A percentile compares a stretch with the other conserved stretches of the same genome.
phyloP scores from a whole-genome alignment of 176 grass and related monocot species.

The Musa troglodytarum region DNA sequence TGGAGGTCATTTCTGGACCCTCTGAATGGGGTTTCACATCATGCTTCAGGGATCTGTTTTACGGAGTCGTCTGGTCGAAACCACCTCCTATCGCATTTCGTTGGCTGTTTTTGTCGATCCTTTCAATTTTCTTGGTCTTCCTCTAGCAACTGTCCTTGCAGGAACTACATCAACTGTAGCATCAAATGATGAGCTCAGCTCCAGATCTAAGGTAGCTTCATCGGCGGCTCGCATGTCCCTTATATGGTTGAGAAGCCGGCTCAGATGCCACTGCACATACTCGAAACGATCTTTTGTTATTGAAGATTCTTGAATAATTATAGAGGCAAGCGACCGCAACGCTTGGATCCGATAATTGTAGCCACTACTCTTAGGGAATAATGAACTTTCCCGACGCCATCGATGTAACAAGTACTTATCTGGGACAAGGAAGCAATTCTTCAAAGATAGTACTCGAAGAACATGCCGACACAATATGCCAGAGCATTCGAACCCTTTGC shows the following conservation, averaged over 20 bases:
- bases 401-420: conserved; percentile 36
- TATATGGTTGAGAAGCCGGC: conserved; percentile 34
- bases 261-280: conserved; percentile 37
- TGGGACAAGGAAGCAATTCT: conserved; percentile 42
- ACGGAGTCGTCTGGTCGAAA: background rate
- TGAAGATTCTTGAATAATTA: conserved; percentile 48
- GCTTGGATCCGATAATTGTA: conserved; percentile 37
- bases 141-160: conserved; percentile 22
- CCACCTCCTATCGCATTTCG: background rate
- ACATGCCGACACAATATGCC: conserved; percentile 41
- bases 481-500: conserved; percentile 41
- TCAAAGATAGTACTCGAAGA: conserved; percentile 36
- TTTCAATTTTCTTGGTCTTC: conserved; percentile 35
- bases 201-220: conserved; percentile 29
- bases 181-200: conserved; percentile 20
- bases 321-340: conserved; percentile 40
- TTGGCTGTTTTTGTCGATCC: conserved; percentile 1
- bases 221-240: conserved; percentile 33
- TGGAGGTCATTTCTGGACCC: no score
- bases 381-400: conserved; percentile 36
- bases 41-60: background rate
- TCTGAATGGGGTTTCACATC: no score
- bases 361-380: conserved; percentile 40
- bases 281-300: conserved; percentile 42
- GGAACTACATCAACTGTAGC: conserved; percentile 27